A percentile compares a stretch with the other conserved stretches of the same genome.
Conservation (phyloP, 305 asterid genomes). For the Rubia peregrina region DNA sequence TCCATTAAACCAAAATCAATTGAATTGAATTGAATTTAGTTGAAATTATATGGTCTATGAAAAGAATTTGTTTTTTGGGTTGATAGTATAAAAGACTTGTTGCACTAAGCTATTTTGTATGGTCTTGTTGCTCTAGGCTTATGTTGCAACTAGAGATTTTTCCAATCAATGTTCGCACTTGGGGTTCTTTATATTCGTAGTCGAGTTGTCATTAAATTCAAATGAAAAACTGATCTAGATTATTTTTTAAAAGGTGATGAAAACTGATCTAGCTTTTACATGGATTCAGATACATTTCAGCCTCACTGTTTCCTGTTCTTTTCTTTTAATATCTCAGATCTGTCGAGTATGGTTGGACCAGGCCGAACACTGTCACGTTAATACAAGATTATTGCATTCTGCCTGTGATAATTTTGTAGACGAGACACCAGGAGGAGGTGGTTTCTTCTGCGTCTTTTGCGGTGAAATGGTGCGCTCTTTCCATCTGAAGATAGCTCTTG, state of each 20-base stretch:
- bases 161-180: neutral
- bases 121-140: neutral
- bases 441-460: conserved; percentile 65
- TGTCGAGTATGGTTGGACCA: conserved; percentile 84
- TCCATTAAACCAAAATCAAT: too few relatives aligned
- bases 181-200: neutral
- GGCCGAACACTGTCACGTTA: conserved; percentile 59
- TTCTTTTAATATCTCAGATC: conserved; percentile 35
- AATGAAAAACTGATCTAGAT: neutral
- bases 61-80: too few relatives aligned
- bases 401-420: conserved; percentile 58
- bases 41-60: too few relatives aligned
- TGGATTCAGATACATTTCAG: neutral
- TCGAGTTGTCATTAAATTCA: neutral
- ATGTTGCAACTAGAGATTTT: neutral
- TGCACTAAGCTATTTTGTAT: neutral
- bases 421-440: conserved; percentile 26
- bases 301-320: neutral
- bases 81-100: neutral
- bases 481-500: conserved; percentile 53
- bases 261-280: neutral
- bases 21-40: too few relatives aligned
- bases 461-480: conserved; percentile 51
- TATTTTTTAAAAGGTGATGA: neutral
- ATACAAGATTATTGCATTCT: conserved; percentile 58